Conservation (phyloP, 2,329 filamentous ascomycete species). For the Thielaviopsis musarum region DNA sequence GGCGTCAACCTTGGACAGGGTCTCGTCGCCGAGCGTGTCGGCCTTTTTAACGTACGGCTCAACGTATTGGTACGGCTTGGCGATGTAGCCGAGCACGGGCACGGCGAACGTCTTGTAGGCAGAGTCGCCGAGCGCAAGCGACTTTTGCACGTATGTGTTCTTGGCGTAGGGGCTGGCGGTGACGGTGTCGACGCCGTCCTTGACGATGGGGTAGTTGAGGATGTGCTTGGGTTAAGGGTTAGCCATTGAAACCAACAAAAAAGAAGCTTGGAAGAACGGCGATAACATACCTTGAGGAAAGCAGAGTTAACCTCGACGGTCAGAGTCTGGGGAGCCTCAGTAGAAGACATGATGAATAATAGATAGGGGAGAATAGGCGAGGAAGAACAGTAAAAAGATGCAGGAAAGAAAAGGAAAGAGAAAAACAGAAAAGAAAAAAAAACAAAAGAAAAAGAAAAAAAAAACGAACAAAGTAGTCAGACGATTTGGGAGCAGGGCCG, state of each 20-base stretch:
- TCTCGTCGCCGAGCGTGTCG: conserved; percentile 58
- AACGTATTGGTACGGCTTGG: conserved; percentile 62
- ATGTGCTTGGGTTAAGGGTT: conserved; percentile 51
- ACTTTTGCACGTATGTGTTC: conserved; percentile 71
- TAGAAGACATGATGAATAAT: conserved; percentile 13
- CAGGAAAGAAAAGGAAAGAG: background rate
- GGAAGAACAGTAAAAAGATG: background rate
- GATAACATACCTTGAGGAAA: conserved; percentile 29
- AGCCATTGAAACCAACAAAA: too few relatives aligned
- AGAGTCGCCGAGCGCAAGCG: conserved; percentile 56
- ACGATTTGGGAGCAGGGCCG: too few relatives aligned
- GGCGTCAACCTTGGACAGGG: conserved; percentile 52
- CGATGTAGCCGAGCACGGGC: conserved; percentile 54
- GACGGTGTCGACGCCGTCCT: conserved; percentile 43
- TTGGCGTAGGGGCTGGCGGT: conserved; percentile 48
- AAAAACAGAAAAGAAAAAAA: background rate
- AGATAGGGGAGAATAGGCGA: background rate
- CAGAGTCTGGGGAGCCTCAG: conserved; percentile 12
- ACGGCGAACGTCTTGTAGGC: conserved; percentile 63
- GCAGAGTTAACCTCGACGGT: conserved; percentile 24
- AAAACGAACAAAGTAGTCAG: background rate
- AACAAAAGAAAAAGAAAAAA: background rate
- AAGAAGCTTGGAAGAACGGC: too few relatives aligned
- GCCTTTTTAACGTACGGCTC: conserved; percentile 72
- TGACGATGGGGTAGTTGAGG: conserved; percentile 66